Percentiles rank a stretch among this genome's conserved stretches.
Conservation (phyloP, 768 basidiomycete species). For the Lactarius deliciosus region DNA sequence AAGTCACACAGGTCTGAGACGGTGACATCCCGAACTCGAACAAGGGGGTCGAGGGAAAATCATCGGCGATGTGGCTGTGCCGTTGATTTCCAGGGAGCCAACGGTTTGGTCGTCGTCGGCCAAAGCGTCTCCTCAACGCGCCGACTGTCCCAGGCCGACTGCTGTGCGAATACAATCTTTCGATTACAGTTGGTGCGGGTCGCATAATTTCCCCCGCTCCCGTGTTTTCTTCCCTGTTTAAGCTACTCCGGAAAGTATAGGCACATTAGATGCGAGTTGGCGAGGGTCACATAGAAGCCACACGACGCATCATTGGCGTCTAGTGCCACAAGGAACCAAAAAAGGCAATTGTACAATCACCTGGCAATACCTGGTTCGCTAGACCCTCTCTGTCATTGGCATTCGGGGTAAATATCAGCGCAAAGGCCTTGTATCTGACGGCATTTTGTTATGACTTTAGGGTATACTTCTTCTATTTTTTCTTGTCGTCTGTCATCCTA, state of each 20-base stretch:
- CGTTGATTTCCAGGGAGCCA: neutral
- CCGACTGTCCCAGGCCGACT: slow-evolving; percentile 3
- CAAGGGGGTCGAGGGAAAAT: slow-evolving; percentile 2
- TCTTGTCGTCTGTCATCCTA: neutral
- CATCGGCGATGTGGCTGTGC: slow-evolving; percentile 25
- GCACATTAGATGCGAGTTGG: neutral
- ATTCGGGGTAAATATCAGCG: slow-evolving; percentile 2
- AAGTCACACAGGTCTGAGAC: slow-evolving; percentile 2
- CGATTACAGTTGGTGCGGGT: neutral
- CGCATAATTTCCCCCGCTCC: neutral
- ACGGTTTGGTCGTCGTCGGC: neutral
- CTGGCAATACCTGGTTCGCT: neutral
- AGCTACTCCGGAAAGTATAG: neutral
- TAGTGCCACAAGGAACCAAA: slow-evolving; percentile 4
- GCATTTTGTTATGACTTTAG: neutral
- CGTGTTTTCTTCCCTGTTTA: slow-evolving; percentile 13
- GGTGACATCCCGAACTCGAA: slow-evolving; percentile 2
- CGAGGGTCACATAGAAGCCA: neutral
- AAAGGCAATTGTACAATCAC: neutral
- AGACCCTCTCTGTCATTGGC: neutral
- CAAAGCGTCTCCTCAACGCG: neutral
- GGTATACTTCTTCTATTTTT: neutral
- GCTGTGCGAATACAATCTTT: neutral
- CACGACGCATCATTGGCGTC: neutral
- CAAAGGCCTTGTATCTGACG: neutral